Percentiles rank a stretch among this genome's conserved stretches.
Conservation (phyloP, 345 rosid genomes). For the Excoecaria cochinchinensis region DNA sequence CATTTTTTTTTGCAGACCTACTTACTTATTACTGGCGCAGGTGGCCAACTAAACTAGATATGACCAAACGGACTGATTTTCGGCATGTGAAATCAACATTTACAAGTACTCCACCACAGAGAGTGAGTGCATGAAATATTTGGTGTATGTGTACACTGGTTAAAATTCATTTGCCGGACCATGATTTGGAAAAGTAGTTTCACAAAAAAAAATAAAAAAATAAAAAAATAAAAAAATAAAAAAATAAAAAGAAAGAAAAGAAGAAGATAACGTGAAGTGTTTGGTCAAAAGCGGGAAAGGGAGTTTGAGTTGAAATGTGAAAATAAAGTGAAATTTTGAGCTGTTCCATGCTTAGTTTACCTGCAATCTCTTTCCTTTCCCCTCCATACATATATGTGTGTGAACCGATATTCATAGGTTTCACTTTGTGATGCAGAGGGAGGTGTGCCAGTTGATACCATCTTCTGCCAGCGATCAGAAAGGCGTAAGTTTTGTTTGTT, state of each 20-base stretch:
- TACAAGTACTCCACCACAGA: conserved; percentile 68
- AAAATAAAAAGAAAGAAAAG: no score
- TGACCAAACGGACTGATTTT: conserved; percentile 92
- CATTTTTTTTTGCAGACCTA: neutral
- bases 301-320: neutral
- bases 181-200: no score
- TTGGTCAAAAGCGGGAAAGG: neutral
- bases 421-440: conserved; percentile 64
- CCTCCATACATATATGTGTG: no score
- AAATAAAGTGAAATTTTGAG: neutral
- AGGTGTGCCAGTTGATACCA: conserved; percentile 81
- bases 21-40: conserved; percentile 48
- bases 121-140: conserved; percentile 45
- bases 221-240: no score
- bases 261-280: no score
- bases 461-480: conserved; percentile 60
- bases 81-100: conserved; percentile 76
- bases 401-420: neutral
- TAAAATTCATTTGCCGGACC: no score
- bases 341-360: neutral
- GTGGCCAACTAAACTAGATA: conserved; percentile 89
- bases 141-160: no score
- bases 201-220: no score
- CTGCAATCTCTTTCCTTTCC: neutral
- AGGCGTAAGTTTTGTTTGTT: conserved; percentile 71